Base-by-base conservation (phyloP, 768 basidiomycete genomes). In the Epithele typhae region DNA sequence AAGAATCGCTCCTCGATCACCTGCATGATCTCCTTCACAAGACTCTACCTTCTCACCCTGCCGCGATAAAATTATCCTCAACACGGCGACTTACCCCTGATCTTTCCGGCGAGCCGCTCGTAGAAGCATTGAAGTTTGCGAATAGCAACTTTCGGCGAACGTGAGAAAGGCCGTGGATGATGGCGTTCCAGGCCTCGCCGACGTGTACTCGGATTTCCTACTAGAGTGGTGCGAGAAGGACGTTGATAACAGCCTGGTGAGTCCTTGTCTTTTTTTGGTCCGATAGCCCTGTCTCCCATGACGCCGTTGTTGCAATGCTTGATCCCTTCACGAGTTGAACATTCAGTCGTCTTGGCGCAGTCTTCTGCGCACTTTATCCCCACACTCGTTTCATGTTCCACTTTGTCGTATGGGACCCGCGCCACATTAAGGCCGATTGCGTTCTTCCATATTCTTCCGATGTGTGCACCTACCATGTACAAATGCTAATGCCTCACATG, bases 41-140 rank as follows among this genome's bases (percentile, higher is more conserved):
- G 33, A 58, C 55, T 9, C 57, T 73, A 30, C 70, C 73, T 1
- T 55, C 55, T 21, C 66, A 72, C 33, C 66, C 71, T 22, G 57
- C 63, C 22, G 71, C 68, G 2, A 59, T 71, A 25, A 63, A 61
- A 51, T 60, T 76, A 25, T 60, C 61, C 35, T 73, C 74, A 5
- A 73, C 72, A 15, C 62, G 65, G 18, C 39, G 39, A 37, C 57
- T 69, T 25, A 56, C 57, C 5, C 52, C 64, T 24, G 64, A 64
- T n/a, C 45, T 72, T 34, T 65, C 64, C 3, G 81, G 79, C 33
- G 70, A 69, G 24, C 64, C 65, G 21, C 72, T 87, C 49, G 76
- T 83, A 7, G 79, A 82, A 45, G 72, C 68, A n/a, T 65, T 81
- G 55, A 74, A 70, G 40, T 53, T 51, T 19, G 72, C 71, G 23